Percentiles rank a stretch among this genome's conserved stretches.
Evolutionary conservation across 2,329 filamentous ascomycete genomes (phyloP).

Genomic region (Ophiostoma pallidulum): DNA sequence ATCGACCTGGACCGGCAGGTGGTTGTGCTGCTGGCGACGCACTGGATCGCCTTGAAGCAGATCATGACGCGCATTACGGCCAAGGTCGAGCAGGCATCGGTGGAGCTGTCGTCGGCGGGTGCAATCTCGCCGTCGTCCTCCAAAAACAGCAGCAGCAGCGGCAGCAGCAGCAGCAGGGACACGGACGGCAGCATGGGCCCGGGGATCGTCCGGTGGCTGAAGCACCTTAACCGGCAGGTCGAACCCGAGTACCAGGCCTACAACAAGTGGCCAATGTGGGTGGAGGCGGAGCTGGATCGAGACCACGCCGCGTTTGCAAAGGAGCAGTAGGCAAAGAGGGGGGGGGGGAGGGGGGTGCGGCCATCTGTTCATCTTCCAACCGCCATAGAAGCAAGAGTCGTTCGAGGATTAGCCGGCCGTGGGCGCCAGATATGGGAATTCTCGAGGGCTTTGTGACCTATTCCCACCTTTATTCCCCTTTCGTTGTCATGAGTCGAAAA

Average conservation of each 20-base stretch:
- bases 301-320: slow-evolving; percentile 39
- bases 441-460: too few relatives aligned
- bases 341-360: too few relatives aligned
- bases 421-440: too few relatives aligned
- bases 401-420: too few relatives aligned
- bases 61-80: slow-evolving; percentile 41
- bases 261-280: slow-evolving; percentile 47
- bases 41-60: slow-evolving; percentile 47
- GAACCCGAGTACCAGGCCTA: slow-evolving; percentile 35
- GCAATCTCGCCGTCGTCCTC: background rate
- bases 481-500: too few relatives aligned
- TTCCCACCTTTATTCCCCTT: too few relatives aligned
- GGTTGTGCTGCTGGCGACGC: slow-evolving; percentile 38
- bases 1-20: slow-evolving; percentile 38
- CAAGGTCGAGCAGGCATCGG: slow-evolving; percentile 16
- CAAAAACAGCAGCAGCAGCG: slow-evolving; percentile 21
- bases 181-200: slow-evolving; percentile 25
- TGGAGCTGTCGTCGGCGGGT: background rate
- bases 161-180: slow-evolving; percentile 13
- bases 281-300: slow-evolving; percentile 38
- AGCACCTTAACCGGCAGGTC: slow-evolving; percentile 38
- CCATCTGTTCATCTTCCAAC: too few relatives aligned
- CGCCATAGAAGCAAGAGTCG: too few relatives aligned
- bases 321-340: background rate
- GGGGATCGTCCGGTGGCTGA: slow-evolving; percentile 42